phyloP scores from a whole-genome alignment of 805 yeast genomes.

The Saccharomycopsis sp. region DNA sequence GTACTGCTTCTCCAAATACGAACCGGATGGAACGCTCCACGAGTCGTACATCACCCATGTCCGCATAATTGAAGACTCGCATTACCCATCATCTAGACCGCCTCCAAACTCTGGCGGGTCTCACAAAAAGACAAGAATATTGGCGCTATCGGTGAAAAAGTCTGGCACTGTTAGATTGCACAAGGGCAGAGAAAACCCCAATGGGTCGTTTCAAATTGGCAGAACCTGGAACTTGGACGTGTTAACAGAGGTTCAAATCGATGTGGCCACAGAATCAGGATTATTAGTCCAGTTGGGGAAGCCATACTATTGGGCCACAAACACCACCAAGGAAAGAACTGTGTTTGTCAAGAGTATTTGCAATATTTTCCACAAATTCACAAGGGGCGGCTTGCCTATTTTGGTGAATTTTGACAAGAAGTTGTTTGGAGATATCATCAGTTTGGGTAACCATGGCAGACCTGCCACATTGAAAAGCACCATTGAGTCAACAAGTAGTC shows the following conservation, averaged over 20 bases:
- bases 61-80: conserved; percentile 63
- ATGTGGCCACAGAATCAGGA: conserved; percentile 44
- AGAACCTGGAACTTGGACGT: conserved; percentile 85
- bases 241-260: conserved; percentile 47
- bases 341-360: conserved; percentile 48
- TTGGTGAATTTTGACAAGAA: conserved; percentile 43
- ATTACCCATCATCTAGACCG: conserved; percentile 60
- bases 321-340: conserved; percentile 45
- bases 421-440: conserved; percentile 24
- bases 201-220: conserved; percentile 77
- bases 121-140: conserved; percentile 52
- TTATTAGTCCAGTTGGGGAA: conserved; percentile 57
- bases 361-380: conserved; percentile 45
- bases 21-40: conserved; percentile 33
- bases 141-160: conserved; percentile 48
- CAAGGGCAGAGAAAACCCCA: conserved; percentile 74
- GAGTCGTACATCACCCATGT: conserved; percentile 72
- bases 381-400: conserved; percentile 46
- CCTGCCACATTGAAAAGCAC: conserved; percentile 17
- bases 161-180: conserved; percentile 67
- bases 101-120: conserved; percentile 40
- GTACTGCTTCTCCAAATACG: conserved; percentile 41
- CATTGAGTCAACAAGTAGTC: too few relatives aligned
- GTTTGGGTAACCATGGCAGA: conserved; percentile 17
- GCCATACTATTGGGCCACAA: conserved; percentile 76